Evolutionary conservation across 2,329 filamentous ascomycete genomes (phyloP).

Genomic region (Beauveria australis): DNA sequence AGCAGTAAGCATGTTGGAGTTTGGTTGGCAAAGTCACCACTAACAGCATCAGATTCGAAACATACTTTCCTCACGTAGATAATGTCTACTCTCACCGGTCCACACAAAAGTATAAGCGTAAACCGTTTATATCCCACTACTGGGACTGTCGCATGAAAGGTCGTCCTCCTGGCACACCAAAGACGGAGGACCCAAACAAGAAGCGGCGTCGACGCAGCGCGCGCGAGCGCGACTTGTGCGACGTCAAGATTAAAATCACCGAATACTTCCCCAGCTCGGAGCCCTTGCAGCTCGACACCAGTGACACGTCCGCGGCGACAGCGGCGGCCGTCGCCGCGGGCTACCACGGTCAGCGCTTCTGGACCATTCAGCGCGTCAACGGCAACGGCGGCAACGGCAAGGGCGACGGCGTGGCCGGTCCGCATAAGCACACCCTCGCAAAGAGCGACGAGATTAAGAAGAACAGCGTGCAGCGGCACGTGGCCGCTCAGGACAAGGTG

Average conservation of each 20-base stretch:
- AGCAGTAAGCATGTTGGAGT: slow-evolving; percentile 46
- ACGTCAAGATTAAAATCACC: slow-evolving; percentile 81
- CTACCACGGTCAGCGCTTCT: slow-evolving; percentile 47
- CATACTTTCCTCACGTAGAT: slow-evolving; percentile 76
- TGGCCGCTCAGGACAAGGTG: slow-evolving; percentile 58
- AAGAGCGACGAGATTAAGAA: slow-evolving; percentile 76
- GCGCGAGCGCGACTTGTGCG: slow-evolving; percentile 70
- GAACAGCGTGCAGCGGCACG: slow-evolving; percentile 62
- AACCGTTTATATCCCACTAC: slow-evolving; percentile 75
- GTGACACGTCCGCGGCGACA: slow-evolving; percentile 10
- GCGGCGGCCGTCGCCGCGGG: slow-evolving; percentile 26
- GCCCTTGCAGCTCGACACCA: slow-evolving; percentile 22
- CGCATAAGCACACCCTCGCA: slow-evolving; percentile 65
- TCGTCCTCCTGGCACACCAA: slow-evolving; percentile 67
- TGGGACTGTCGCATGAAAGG: slow-evolving; percentile 81
- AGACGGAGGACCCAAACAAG: slow-evolving; percentile 71
- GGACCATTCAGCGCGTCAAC: slow-evolving; percentile 71
- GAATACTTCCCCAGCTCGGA: slow-evolving; percentile 58
- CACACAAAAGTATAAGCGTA: slow-evolving; percentile 72
- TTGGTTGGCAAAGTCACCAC: not conserved
- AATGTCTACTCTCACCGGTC: slow-evolving; percentile 80
- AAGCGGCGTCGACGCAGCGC: slow-evolving; percentile 72
- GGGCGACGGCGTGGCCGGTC: slow-evolving; percentile 58
- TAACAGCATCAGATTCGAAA: slow-evolving; percentile 53
- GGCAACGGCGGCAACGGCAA: slow-evolving; percentile 68